Percentiles rank a stretch among this genome's conserved stretches.
Conservation (phyloP, 2,329 filamentous ascomycete species). For the Cladophialophora chaetospira region DNA sequence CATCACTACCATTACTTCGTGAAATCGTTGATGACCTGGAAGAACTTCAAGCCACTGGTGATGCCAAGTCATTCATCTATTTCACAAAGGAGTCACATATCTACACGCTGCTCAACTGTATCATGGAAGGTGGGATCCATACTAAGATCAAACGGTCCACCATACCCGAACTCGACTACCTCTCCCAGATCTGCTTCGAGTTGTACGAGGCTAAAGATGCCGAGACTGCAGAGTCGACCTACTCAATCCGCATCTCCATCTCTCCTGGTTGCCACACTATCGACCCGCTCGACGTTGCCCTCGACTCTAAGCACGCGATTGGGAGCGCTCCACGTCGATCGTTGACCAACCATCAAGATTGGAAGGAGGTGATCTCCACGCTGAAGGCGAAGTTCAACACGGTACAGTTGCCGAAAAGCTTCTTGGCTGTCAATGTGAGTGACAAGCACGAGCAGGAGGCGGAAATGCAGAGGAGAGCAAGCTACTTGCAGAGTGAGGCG, state of each 20-base stretch:
- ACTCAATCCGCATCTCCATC: slow-evolving; percentile 94
- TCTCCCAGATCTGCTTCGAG: slow-evolving; percentile 97
- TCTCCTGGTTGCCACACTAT: slow-evolving; percentile 95
- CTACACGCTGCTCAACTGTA: slow-evolving; percentile 96
- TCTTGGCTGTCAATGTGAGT: slow-evolving; percentile 54
- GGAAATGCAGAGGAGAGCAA: slow-evolving; percentile 28
- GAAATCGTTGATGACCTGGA: slow-evolving; percentile 97
- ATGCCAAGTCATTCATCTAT: slow-evolving; percentile 96
- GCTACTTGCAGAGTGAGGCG: slow-evolving; percentile 25
- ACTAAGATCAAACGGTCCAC: slow-evolving; percentile 95
- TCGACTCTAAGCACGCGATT: slow-evolving; percentile 95
- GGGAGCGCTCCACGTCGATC: slow-evolving; percentile 88
- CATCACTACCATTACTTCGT: slow-evolving; percentile 87
- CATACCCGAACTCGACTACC: slow-evolving; percentile 95
- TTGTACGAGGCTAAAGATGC: slow-evolving; percentile 92
- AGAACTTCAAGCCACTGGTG: slow-evolving; percentile 91
- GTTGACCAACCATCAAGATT: slow-evolving; percentile 87
- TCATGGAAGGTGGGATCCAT: slow-evolving; percentile 92
- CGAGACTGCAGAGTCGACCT: slow-evolving; percentile 77
- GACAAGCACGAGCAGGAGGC: slow-evolving; percentile 47
- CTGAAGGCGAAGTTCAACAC: slow-evolving; percentile 92
- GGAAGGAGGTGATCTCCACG: slow-evolving; percentile 96
- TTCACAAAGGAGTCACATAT: slow-evolving; percentile 99
- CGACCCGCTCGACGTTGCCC: slow-evolving; percentile 91
- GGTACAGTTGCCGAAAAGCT: slow-evolving; percentile 58